These are phyloP conservation scores for Suillus weaverae DNA, from an alignment of 768 basidiomycete species.

Conservation along the genomic window DNA sequence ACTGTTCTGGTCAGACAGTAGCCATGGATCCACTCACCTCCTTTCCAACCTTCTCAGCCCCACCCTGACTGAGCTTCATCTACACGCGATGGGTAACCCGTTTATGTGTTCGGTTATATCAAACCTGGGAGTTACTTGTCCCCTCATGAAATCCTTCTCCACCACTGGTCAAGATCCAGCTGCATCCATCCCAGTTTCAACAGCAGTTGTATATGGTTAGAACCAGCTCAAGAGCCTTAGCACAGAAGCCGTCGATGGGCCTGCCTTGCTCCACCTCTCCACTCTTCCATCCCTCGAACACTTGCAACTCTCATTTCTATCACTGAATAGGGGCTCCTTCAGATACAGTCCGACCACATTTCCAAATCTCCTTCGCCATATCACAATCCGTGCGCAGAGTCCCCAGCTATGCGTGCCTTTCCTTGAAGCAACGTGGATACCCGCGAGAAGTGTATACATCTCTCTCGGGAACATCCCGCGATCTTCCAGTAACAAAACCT, in stretches of 20 bases:
- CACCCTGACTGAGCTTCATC: not conserved
- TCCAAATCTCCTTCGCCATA: not conserved
- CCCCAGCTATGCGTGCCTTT: not conserved
- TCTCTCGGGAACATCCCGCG: not conserved
- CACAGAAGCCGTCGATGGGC: not conserved
- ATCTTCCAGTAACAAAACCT: constrained; percentile 17
- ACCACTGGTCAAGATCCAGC: not conserved
- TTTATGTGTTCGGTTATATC: not conserved
- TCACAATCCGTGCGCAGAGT: not conserved
- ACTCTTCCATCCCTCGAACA: not conserved
- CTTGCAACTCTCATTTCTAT: not conserved
- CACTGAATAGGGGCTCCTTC: not conserved
- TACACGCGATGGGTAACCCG: not conserved
- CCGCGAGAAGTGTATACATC: not conserved
- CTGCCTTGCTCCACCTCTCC: not conserved
- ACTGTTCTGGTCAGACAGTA: not conserved
- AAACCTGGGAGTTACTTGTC: not conserved
- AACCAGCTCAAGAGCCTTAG: not conserved
- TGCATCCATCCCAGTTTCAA: not conserved
- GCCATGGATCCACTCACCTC: not conserved
- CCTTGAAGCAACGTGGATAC: not conserved
- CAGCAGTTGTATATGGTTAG: not conserved
- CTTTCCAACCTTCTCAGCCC: not conserved
- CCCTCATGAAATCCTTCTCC: not conserved
- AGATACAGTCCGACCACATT: not conserved